Evolutionary conservation across 148 eudicot species (phyloP), one percentile per base, ranked within the genome.

Genomic region (Cornus kousa): DNA sequence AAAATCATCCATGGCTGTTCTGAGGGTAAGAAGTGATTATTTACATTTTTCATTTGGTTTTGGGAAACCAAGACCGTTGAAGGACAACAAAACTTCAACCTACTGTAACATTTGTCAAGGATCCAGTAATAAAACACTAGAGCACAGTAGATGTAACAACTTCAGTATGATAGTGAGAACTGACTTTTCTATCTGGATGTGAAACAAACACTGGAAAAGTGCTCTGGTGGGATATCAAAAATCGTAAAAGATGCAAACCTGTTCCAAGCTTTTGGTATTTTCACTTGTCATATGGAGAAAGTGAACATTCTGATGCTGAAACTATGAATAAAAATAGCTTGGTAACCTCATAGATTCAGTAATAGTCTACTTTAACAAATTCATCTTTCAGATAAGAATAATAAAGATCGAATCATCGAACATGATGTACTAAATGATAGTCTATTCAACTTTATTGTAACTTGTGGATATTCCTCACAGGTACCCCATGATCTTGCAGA

Each of bases 401-500:
- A 35, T 35, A 35, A 35, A 10, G 60, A 65, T 8, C 6, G 22
- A 73, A 19, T 5, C 48, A 37, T 19, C 3, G 66, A 31, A 64
- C 46, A 72, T 71, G 23, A 3, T 65, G 67, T 75, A 39, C 48
- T 65, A 19, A 65, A 53, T 76, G 37, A 57, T 37, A 65, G 65
- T 65, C 55, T 13, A n/a, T 64, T 57, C 13, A 57, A 57, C 20
- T 17, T 57, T 57, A 17, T n/a, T 32, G 35, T 39, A 11, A 13
- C 31, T 40, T 66, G 40, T 43, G 24, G 20, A 43, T 43, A 66
- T 8, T 22, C 39, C 62, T 80, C 72, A 12, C 33, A 60, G 57
- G 70, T 23, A 60, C 33, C 23, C 32, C 67, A 71, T 65, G 72
- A 81, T 81, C 68, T 31, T 35, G 62, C 39, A 37, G 20, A 57